Evolutionary conservation across 176 grass and related monocot species (phyloP).

Genomic region (Miscanthus lutarioriparius): DNA sequence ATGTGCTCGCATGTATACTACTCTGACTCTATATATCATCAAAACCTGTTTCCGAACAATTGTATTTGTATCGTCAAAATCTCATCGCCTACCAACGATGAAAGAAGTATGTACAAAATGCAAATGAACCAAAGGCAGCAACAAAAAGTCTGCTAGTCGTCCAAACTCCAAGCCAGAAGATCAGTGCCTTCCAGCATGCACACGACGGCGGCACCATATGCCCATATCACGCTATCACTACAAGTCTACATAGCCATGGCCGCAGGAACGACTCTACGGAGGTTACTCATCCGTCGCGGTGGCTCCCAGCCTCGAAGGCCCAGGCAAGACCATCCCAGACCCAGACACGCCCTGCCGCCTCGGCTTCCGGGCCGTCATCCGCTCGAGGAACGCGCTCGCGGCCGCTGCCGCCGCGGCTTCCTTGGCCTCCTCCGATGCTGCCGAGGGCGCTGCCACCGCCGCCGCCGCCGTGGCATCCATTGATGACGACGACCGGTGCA

Average conservation of each 20-base stretch:
- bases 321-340: neutral
- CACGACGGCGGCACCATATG: neutral
- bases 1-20: too few species aligned
- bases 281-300: slow-evolving; percentile 16
- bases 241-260: too few species aligned
- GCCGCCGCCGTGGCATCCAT: neutral
- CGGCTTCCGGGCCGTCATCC: neutral
- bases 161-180: neutral
- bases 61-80: too few species aligned
- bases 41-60: too few species aligned
- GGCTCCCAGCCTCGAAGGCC: slow-evolving; percentile 40
- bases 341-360: neutral
- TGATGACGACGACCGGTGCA: slow-evolving; percentile 41
- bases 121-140: neutral
- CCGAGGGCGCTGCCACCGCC: neutral
- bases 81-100: too few species aligned
- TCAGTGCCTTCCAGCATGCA: neutral
- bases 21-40: too few species aligned
- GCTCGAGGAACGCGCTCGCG: slow-evolving; percentile 16
- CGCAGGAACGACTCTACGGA: too few species aligned
- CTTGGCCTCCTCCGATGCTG: neutral
- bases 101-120: neutral
- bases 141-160: neutral
- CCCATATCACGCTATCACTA: neutral
- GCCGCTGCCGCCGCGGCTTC: neutral